A percentile compares a stretch with the other conserved stretches of the same genome.
Evolutionary conservation across 495 filamentous ascomycete species (phyloP).

Genomic region (Glonium stellatum): DNA sequence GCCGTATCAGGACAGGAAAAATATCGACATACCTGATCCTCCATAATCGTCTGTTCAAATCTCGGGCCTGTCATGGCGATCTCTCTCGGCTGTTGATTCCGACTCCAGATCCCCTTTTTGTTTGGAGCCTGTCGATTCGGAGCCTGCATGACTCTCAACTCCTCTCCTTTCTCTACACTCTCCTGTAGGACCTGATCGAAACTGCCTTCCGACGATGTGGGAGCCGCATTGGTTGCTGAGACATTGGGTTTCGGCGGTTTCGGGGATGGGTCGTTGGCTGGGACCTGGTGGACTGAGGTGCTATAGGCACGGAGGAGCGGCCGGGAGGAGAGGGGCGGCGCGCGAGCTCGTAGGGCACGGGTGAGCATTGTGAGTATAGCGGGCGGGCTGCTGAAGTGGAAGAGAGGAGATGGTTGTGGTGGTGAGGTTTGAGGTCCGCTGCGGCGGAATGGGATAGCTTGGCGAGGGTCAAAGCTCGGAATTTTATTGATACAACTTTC

Average conservation of each 20-base stretch:
- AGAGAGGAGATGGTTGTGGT: neutral
- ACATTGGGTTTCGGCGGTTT: conserved; percentile 44
- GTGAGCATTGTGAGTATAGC: conserved; percentile 16
- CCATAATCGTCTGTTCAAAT: conserved; percentile 94
- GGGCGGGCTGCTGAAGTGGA: conserved; percentile 3
- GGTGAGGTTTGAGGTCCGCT: neutral
- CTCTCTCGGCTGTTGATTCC: conserved; percentile 70
- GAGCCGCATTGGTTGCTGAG: conserved; percentile 54
- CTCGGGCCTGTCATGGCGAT: conserved; percentile 85
- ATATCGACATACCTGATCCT: conserved; percentile 62
- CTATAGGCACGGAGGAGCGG: conserved; percentile 17
- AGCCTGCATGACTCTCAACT: conserved; percentile 61
- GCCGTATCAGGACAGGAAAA: neutral
- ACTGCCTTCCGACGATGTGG: conserved; percentile 44
- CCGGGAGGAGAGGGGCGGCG: conserved; percentile 10
- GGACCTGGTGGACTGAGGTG: conserved; percentile 18
- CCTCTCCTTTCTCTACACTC: conserved; percentile 53
- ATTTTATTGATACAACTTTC: neutral
- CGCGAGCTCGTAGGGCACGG: conserved; percentile 18
- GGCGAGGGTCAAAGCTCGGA: neutral
- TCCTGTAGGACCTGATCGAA: conserved; percentile 48
- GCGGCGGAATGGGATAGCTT: neutral
- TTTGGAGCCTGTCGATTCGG: conserved; percentile 88
- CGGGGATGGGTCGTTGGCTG: conserved; percentile 50
- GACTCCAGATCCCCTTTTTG: conserved; percentile 68